These are phyloP conservation scores for Arthrobotrys sinensis DNA, from an alignment of 2,329 filamentous ascomycete genomes.

Conservation along the genomic window DNA sequence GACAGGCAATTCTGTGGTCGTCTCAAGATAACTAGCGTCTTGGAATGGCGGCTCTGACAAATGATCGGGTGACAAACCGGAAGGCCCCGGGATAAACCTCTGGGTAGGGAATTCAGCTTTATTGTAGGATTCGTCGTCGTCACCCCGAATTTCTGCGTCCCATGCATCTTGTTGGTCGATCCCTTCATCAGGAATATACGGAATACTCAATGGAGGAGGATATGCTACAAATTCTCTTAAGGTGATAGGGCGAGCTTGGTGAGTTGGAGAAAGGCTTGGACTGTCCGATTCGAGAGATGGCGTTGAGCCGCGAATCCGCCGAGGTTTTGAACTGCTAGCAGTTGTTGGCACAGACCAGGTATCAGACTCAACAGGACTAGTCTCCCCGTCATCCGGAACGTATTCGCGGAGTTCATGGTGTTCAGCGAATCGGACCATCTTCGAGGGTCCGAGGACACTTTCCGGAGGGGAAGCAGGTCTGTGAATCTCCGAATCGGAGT, in stretches of 20 bases:
- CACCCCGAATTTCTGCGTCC: background rate
- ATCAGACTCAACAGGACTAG: constrained; percentile 41
- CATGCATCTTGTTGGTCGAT: constrained; percentile 21
- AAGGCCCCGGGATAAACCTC: background rate
- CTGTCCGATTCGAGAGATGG: too few species aligned
- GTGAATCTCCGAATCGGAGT: background rate
- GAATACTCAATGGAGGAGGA: background rate
- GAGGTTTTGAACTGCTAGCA: constrained; percentile 15
- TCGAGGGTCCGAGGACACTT: constrained; percentile 34
- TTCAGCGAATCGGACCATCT: constrained; percentile 52
- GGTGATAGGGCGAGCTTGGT: background rate
- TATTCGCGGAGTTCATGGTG: constrained; percentile 36
- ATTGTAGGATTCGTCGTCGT: background rate
- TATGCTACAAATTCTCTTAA: background rate
- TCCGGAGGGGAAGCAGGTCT: constrained; percentile 31
- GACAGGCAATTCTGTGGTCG: background rate
- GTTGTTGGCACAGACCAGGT: constrained; percentile 17
- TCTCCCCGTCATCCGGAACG: constrained; percentile 20
- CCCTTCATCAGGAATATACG: constrained; percentile 31
- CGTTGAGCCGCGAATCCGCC: constrained; percentile 6
- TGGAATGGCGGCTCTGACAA: background rate
- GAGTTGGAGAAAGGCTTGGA: background rate
- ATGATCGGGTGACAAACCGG: too few species aligned
- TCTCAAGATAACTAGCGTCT: background rate
- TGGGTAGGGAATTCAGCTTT: background rate